Evolutionary conservation across 805 yeast genomes (phyloP).

Genomic region (Teunomyces aglyptinius): DNA sequence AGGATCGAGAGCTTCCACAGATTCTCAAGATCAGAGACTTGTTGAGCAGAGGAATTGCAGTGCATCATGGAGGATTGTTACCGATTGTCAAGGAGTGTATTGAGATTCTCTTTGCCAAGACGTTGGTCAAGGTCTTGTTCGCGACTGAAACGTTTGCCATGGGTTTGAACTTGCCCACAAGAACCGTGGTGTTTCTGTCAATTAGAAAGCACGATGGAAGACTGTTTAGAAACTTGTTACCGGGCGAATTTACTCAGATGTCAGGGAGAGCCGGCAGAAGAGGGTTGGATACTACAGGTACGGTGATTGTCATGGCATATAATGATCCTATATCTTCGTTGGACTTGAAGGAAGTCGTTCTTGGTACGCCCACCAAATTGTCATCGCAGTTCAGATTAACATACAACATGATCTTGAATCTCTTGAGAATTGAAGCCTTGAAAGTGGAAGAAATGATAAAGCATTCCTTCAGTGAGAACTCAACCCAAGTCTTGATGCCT

Average conservation of each 20-base stretch:
- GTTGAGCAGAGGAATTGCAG: constrained; percentile 88
- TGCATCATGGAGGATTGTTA: constrained; percentile 90
- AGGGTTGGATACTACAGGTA: constrained; percentile 91
- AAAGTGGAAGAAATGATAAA: constrained; percentile 98
- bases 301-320: constrained; percentile 89
- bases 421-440: constrained; percentile 88
- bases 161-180: constrained; percentile 95
- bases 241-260: constrained; percentile 99
- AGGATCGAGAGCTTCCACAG: constrained; percentile 92
- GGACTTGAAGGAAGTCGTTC: constrained; percentile 72
- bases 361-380: constrained; percentile 88
- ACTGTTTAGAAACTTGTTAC: constrained; percentile 73
- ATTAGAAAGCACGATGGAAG: constrained; percentile 89
- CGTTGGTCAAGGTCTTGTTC: constrained; percentile 84
- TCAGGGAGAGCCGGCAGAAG: constrained; percentile 98
- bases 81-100: constrained; percentile 93
- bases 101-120: constrained; percentile 85
- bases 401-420: constrained; percentile 89
- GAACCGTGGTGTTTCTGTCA: constrained; percentile 90
- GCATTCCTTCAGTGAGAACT: constrained; percentile 89
- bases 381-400: constrained; percentile 92
- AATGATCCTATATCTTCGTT: constrained; percentile 56
- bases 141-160: constrained; percentile 99
- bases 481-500: constrained; percentile 80
- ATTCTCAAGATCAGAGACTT: constrained; percentile 78